phyloP scores from a whole-genome alignment of 2,329 filamentous ascomycete species.

The Pezicula radicicola region DNA sequence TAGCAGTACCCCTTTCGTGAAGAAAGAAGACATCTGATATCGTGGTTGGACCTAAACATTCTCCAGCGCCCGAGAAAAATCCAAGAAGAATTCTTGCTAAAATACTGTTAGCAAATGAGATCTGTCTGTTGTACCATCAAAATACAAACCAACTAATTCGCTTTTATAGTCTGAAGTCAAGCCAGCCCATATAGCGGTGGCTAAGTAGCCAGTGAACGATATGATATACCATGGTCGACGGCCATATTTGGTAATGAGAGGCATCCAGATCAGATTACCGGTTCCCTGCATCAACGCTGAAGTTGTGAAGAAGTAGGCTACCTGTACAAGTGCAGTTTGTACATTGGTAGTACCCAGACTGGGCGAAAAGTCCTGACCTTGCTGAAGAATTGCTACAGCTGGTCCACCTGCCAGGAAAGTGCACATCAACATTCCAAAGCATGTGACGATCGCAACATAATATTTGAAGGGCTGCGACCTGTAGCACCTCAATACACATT shows the following conservation, averaged over 20 bases:
- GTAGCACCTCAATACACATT: background rate
- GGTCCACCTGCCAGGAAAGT: conserved; percentile 9
- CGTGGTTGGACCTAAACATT: conserved; percentile 44
- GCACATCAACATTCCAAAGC: conserved; percentile 12
- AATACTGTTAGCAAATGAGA: no score
- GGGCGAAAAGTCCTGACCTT: conserved; percentile 11
- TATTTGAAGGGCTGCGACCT: conserved; percentile 10
- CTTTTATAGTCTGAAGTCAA: conserved; percentile 37
- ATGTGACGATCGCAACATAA: conserved; percentile 8
- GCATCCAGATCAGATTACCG: conserved; percentile 15
- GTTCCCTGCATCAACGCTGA: conserved; percentile 14
- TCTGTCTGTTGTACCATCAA: background rate
- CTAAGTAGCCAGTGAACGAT: conserved; percentile 41
- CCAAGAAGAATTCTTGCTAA: conserved; percentile 47
- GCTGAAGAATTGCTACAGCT: conserved; percentile 9
- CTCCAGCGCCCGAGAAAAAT: conserved; percentile 49
- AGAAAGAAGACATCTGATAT: conserved; percentile 56
- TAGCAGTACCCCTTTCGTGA: conserved; percentile 50
- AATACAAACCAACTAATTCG: conserved; percentile 32
- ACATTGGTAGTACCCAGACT: conserved; percentile 5
- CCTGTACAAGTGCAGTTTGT: conserved; percentile 5
- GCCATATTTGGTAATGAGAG: conserved; percentile 17
- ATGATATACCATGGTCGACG: conserved; percentile 16
- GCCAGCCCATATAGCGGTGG: conserved; percentile 38
- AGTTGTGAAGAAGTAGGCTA: conserved; percentile 15